phyloP scores from a whole-genome alignment of 257 asterid species.

The Rubia yunnanensis region DNA sequence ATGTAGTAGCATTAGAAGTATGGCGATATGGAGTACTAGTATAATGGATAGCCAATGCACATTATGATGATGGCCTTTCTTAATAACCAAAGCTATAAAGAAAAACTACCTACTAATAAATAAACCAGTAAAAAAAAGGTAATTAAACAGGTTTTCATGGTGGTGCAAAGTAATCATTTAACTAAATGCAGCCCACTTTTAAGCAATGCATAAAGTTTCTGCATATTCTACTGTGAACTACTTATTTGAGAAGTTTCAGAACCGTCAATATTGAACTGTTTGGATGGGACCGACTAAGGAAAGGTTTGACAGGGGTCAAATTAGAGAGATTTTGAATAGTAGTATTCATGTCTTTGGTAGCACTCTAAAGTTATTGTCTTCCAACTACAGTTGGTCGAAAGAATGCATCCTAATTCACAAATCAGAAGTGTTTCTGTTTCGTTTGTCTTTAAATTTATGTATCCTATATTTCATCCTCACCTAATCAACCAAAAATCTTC shows the following conservation, averaged over 20 bases:
- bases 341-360: conserved; percentile 19
- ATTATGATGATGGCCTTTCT: not conserved
- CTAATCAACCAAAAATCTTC: conserved; percentile 13
- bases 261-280: too few relatives aligned
- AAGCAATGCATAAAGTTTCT: not conserved
- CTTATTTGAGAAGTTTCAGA: not conserved
- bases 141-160: not conserved
- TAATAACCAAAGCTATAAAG: not conserved
- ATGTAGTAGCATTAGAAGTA: too few relatives aligned
- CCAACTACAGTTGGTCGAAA: conserved; percentile 18
- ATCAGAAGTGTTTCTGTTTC: not conserved
- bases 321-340: not conserved
- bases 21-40: not conserved
- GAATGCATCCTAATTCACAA: conserved; percentile 8
- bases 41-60: not conserved
- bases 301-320: conserved; percentile 21
- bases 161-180: not conserved
- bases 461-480: conserved; percentile 7
- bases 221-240: too few relatives aligned
- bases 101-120: not conserved
- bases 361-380: conserved; percentile 29
- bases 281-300: conserved; percentile 17
- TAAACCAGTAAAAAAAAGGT: not conserved
- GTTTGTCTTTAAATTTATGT: not conserved
- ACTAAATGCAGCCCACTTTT: too few relatives aligned